These are phyloP conservation scores for Talaromyces wortmannii DNA, from an alignment of 495 filamentous ascomycete species.

Conservation along the genomic window DNA sequence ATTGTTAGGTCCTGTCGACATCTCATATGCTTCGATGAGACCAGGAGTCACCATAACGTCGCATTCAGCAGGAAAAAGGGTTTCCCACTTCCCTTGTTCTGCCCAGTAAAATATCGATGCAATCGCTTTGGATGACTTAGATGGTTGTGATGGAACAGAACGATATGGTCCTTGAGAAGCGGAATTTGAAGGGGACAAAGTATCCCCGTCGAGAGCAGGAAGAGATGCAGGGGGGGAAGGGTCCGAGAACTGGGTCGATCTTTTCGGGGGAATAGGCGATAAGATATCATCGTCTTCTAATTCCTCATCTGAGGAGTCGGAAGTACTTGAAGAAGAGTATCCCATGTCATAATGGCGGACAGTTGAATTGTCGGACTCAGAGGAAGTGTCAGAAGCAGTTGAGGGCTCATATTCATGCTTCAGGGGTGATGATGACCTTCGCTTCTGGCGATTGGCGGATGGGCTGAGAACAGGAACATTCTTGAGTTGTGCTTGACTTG, in stretches of 20 bases:
- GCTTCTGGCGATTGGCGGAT: constrained; percentile 37
- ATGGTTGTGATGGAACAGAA: constrained; percentile 45
- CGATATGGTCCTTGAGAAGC: constrained; percentile 62
- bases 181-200: constrained; percentile 68
- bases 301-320: constrained; percentile 44
- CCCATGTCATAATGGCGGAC: constrained; percentile 41
- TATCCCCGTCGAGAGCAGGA: constrained; percentile 40
- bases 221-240: constrained; percentile 24
- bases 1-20: constrained; percentile 50
- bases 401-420: constrained; percentile 98
- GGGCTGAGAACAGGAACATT: constrained; percentile 42
- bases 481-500: constrained; percentile 42
- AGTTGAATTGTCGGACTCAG: constrained; percentile 45
- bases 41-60: constrained; percentile 77
- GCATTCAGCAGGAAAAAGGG: constrained; percentile 66
- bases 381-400: constrained; percentile 56
- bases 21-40: constrained; percentile 74
- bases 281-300: constrained; percentile 38
- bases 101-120: constrained; percentile 85
- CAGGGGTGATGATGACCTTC: constrained; percentile 84
- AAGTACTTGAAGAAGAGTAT: constrained; percentile 37
- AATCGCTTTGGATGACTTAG: constrained; percentile 56
- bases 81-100: constrained; percentile 74
- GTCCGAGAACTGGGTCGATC: constrained; percentile 18
- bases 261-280: constrained; percentile 20